These are phyloP conservation scores for Neurospora intermedia DNA, from an alignment of 495 filamentous ascomycete genomes.

Conservation along the genomic window DNA sequence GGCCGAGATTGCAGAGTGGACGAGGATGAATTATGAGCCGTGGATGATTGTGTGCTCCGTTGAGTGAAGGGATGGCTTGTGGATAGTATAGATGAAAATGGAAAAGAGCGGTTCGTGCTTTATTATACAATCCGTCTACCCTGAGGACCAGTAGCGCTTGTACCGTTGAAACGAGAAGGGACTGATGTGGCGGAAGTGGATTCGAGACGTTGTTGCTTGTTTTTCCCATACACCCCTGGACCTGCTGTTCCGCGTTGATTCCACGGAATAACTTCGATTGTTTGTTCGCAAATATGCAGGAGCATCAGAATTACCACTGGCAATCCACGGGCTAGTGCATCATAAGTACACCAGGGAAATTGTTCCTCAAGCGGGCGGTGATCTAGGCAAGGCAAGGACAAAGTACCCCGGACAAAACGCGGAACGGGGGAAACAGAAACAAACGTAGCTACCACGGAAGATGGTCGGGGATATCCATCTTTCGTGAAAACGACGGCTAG, in stretches of 20 bases:
- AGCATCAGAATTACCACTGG: slow-evolving; percentile 27
- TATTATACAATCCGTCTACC: slow-evolving; percentile 10
- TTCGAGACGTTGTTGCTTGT: slow-evolving; percentile 19
- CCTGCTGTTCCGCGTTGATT: background rate
- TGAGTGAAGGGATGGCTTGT: background rate
- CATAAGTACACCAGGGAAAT: slow-evolving; percentile 14
- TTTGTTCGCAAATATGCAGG: slow-evolving; percentile 35
- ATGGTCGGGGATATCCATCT: background rate
- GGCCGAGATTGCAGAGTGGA: background rate
- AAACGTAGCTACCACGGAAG: background rate
- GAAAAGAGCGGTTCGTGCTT: background rate
- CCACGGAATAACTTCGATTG: slow-evolving; percentile 10
- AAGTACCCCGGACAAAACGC: background rate
- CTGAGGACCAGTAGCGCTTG: slow-evolving; percentile 11
- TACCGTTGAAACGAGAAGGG: slow-evolving; percentile 14
- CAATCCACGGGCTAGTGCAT: slow-evolving; percentile 34
- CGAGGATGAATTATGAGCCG: background rate
- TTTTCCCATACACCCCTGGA: background rate
- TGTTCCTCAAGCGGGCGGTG: background rate
- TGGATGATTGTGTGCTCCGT: background rate
- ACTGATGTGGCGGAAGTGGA: slow-evolving; percentile 37
- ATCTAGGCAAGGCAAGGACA: background rate
- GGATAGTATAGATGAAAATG: background rate
- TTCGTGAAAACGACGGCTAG: background rate
- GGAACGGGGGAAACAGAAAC: slow-evolving; percentile 2